Evolutionary conservation across 2,329 filamentous ascomycete genomes (phyloP), one percentile per base, ranked within the genome.

Genomic region (Pezicula radicicola): DNA sequence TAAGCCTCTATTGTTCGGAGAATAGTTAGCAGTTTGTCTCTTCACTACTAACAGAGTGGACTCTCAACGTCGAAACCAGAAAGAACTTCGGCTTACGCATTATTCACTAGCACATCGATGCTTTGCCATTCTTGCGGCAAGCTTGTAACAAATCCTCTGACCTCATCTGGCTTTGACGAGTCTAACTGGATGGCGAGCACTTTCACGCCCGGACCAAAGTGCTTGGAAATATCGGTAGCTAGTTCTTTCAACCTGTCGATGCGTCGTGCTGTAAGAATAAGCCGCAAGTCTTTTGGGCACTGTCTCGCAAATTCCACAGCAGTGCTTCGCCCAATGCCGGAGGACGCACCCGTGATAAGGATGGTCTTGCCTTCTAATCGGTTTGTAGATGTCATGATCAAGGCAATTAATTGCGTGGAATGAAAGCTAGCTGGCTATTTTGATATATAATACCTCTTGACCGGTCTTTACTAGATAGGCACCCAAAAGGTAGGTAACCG

Each of bases 221-320:
- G 88, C 46, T 81, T 79, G 55, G 75, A 78, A 65, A 97, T 96
- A 56, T 94, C 80, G 37, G 77, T 77, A 10, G 90, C 89, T 56
- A 97, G 69, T 71, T 92, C 74, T 62, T 88, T 83, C 58, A 99
- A 76, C 0, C 80, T 77, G 62, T 97, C 92, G 62, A 91, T 73
- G 45, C 94, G 84, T 27, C 94, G 84, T n/a, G 94, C 94, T 6
- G 94, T 94, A 53, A 97, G 73, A 61, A 97, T 85, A 47, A 99
- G 79, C 68, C 88, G 91, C 59, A 97, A 78, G 68, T 88, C 81
- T 51, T 85, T 79, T 7, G 91, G 91, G 19, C 87, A 81, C 2
- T 92, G 93, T 51, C 90, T 84, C 25, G 94, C 94, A 66, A 97
- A 99, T 71, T 97, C 94, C 59, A 94, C 75, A n/a, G 93, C 94